phyloP scores from a whole-genome alignment of 139 green algal genomes.

The Deuterostichococcus epilithicus region DNA sequence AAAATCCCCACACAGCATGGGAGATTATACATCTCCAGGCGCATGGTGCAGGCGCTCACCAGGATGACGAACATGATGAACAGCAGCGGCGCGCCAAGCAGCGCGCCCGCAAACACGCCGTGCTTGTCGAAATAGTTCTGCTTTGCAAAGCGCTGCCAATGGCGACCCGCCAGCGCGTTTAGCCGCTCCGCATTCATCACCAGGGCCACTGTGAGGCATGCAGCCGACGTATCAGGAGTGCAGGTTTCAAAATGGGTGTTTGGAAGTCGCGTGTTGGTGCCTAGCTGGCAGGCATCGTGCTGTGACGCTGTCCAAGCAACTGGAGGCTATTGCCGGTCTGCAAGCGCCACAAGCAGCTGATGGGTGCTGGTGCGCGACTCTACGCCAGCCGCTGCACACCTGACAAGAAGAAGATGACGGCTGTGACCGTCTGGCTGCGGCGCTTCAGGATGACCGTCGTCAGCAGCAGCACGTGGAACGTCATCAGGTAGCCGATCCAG shows the following conservation, averaged over 20 bases:
- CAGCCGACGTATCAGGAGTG: conserved; percentile 3
- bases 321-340: no score
- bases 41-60: no score
- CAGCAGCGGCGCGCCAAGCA: conserved; percentile 46
- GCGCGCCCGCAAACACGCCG: conserved; percentile 44
- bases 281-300: no score
- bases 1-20: no score
- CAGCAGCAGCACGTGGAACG: conserved; percentile 30
- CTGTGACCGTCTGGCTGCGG: conserved; percentile 16
- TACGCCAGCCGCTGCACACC: no score
- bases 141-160: conserved; percentile 42
- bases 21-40: no score
- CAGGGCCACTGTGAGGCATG: conserved; percentile 28
- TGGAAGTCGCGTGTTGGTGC: no score
- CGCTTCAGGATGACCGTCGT: conserved; percentile 28
- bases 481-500: conserved; percentile 43
- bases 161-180: conserved; percentile 24
- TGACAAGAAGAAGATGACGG: conserved; percentile 25
- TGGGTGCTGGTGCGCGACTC: no score
- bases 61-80: conserved; percentile 50
- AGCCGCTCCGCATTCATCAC: conserved; percentile 46
- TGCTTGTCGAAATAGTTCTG: conserved; percentile 55
- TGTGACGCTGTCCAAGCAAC: no score
- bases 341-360: no score
- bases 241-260: not conserved